These are phyloP conservation scores for Rhizophora mangle DNA, from an alignment of 345 rosid species.

Conservation along the genomic window DNA sequence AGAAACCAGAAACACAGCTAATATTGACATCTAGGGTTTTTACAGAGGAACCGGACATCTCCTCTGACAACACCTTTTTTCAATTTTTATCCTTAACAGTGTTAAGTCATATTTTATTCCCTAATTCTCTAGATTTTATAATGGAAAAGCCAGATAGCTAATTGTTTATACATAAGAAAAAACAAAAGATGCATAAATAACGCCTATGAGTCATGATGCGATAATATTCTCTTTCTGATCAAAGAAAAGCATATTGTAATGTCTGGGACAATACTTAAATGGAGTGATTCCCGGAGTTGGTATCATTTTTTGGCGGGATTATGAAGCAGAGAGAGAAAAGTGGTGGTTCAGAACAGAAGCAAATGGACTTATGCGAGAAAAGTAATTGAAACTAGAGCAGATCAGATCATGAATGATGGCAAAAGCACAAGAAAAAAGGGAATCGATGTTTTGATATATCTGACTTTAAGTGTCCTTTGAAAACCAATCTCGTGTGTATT, in stretches of 20 bases:
- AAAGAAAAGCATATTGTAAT: conserved; percentile 13
- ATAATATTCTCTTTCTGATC: conserved; percentile 48
- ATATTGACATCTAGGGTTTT: conserved; percentile 19
- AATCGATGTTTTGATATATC: conserved; percentile 67
- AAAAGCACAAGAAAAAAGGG: conserved; percentile 58
- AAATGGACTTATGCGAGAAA: conserved; percentile 3
- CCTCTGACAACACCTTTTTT: background rate
- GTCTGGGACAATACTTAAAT: conserved; percentile 39
- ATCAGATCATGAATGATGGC: conserved; percentile 33
- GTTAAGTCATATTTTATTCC: background rate
- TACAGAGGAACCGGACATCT: background rate
- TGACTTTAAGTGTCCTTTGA: conserved; percentile 35
- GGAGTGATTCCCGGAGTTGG: conserved; percentile 62
- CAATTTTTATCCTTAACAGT: background rate
- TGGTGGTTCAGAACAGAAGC: background rate
- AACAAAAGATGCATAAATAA: conserved; percentile 48
- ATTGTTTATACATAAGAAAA: conserved; percentile 27
- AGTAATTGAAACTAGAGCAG: conserved; percentile 15
- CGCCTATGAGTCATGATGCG: conserved; percentile 20
- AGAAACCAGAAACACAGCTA: background rate
- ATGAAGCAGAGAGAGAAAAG: conserved; percentile 14
- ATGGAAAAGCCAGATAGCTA: background rate
- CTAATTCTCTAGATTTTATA: conserved; percentile 1
- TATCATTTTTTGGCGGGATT: conserved; percentile 63
- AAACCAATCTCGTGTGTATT: conserved; percentile 22